phyloP scores from a whole-genome alignment of 2,329 filamentous ascomycete species.

The Ophiocordyceps camponoti-floridani region DNA sequence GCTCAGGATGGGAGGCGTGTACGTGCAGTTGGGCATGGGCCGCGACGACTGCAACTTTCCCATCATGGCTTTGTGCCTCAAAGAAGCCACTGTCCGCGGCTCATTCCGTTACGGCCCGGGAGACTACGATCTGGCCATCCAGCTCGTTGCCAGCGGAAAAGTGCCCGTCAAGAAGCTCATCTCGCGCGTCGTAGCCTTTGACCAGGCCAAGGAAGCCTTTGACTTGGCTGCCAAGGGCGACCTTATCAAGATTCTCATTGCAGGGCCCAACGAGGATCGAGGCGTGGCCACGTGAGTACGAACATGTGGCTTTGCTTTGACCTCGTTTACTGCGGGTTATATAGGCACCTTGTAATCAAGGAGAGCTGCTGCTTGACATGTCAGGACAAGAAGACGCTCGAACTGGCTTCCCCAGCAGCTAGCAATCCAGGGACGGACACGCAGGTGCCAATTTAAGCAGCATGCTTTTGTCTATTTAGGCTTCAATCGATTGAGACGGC shows the following conservation, averaged over 20 bases:
- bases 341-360: too few species aligned
- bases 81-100: conserved; percentile 74
- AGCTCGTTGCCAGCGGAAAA: conserved; percentile 53
- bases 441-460: too few species aligned
- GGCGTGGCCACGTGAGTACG: neutral
- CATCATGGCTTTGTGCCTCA: conserved; percentile 75
- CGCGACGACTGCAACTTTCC: conserved; percentile 76
- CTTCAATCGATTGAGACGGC: neutral
- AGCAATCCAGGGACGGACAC: too few species aligned
- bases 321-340: too few species aligned
- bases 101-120: conserved; percentile 81
- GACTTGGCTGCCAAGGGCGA: conserved; percentile 71
- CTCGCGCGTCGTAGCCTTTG: conserved; percentile 59
- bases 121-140: conserved; percentile 71
- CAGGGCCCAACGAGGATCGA: conserved; percentile 32
- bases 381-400: too few species aligned
- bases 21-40: conserved; percentile 84
- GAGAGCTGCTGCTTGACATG: too few species aligned
- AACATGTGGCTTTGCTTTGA: neutral
- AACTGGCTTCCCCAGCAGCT: too few species aligned
- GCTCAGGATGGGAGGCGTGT: conserved; percentile 53
- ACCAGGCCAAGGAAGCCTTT: conserved; percentile 73
- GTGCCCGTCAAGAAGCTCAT: conserved; percentile 73
- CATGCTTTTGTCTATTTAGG: too few species aligned
- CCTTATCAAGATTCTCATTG: conserved; percentile 53